A percentile compares a stretch with the other conserved stretches of the same genome.
Conservation (phyloP, 768 basidiomycete species). For the Udeniomyces megalosporus region DNA sequence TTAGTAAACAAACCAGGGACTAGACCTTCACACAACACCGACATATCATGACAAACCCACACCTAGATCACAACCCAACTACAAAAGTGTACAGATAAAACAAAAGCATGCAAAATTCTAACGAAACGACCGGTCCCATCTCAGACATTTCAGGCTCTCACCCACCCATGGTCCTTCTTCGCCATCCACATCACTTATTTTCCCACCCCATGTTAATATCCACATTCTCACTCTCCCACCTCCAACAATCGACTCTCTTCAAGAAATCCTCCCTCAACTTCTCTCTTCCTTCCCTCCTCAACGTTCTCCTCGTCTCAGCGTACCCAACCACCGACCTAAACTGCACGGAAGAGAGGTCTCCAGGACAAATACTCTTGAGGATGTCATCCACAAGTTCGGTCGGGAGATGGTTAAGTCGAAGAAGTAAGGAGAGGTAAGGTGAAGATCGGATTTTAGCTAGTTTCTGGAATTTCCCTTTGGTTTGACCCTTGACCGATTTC, state of each 20-base stretch:
- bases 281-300: background rate
- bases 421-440: no score
- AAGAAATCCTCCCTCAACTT: background rate
- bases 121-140: no score
- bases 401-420: constrained; percentile 37
- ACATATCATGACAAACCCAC: no score
- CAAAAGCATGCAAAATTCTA: no score
- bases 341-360: constrained; percentile 20
- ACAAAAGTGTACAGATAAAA: no score
- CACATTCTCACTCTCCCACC: background rate
- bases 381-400: constrained; percentile 40
- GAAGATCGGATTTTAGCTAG: background rate
- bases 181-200: background rate
- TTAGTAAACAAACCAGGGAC: no score
- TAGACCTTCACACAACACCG: no score
- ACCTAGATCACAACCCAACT: no score
- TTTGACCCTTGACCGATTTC: no score
- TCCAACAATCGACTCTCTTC: background rate
- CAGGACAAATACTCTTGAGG: constrained; percentile 33
- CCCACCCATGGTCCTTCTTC: background rate
- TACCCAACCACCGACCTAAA: no score
- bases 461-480: background rate
- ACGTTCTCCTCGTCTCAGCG: no score
- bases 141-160: background rate
- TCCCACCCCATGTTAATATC: background rate